Evolutionary conservation across 225 moss, liverwort and hornwort species (phyloP).

Genomic region (Physcomitrellopsis africana): DNA sequence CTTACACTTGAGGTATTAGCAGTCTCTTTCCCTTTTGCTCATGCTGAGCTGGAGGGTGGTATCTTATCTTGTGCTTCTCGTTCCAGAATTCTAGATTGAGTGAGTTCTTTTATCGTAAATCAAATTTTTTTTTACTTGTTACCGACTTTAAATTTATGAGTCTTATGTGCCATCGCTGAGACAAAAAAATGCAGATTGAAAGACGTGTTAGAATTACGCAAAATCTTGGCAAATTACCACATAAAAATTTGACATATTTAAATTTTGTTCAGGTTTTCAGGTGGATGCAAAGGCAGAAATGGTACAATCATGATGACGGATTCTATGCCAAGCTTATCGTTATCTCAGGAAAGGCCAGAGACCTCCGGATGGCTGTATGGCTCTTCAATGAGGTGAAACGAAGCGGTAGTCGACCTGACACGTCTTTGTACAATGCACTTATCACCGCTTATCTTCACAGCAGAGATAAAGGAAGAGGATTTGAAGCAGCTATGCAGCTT

Average conservation of each 20-base stretch:
- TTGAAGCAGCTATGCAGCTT: slow-evolving; percentile 60
- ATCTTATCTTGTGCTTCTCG: no score
- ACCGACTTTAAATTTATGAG: not conserved
- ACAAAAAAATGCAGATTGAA: not conserved
- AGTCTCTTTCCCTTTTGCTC: slow-evolving; percentile 19
- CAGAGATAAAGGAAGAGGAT: slow-evolving; percentile 58
- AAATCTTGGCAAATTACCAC: not conserved
- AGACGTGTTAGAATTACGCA: not conserved
- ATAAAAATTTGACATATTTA: not conserved
- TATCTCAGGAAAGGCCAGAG: slow-evolving; percentile 89
- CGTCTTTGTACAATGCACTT: slow-evolving; percentile 88
- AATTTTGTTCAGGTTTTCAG: slow-evolving; percentile 73
- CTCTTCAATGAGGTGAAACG: slow-evolving; percentile 84
- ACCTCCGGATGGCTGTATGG: slow-evolving; percentile 76
- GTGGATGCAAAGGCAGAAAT: slow-evolving; percentile 90
- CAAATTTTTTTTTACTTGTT: no score
- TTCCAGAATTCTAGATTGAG: no score
- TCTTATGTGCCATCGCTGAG: not conserved
- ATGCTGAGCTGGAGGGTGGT: no score
- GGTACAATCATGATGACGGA: slow-evolving; percentile 83
- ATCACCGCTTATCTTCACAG: slow-evolving; percentile 72
- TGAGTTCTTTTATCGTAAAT: no score
- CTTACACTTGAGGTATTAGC: slow-evolving; percentile 84
- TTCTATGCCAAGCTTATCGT: slow-evolving; percentile 91
- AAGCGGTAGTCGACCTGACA: slow-evolving; percentile 75